Evolutionary conservation across 805 yeast species (phyloP), one percentile per base, ranked within the genome.

Genomic region (Scheffersomyces lignosus): DNA sequence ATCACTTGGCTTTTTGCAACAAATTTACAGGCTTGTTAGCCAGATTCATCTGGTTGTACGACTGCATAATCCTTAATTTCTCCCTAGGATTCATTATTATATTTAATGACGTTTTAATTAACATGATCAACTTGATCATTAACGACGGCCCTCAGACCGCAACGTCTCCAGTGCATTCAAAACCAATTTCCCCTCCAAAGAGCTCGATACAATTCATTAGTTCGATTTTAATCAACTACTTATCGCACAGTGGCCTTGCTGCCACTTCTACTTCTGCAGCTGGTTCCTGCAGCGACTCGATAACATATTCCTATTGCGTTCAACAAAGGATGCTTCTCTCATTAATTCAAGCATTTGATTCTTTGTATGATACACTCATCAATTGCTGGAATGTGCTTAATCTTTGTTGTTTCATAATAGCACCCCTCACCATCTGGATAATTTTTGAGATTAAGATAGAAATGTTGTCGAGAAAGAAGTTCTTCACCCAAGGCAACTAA

Each of bases 381-480:
- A 47, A 44, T 30, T 47, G 56, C 32, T 43, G 51, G 43, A 33
- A 44, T 9, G 53, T 52, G 2, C 40, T 52, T 14, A 49, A 44
- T 27, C 33, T 45, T n/a, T 41, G 45, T 7, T 44, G 52, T 30
- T 49, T 55, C 29, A 43, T 47, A 2, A 4, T 56, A 3, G 31
- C 54, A 8, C 64, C 64, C 4, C 28, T 52, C 8, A 25, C 51
- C 24, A 37, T 49, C 4, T 58, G 62, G 62, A 27, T 49, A 12
- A 16, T 48, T 9, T 26, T 55, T 8, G 58, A 47, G 35, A 31
- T 45, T 20, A 49, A 41, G 28, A 5, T 50, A 3, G 26, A 27
- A 14, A 18, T 23, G 25, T 30, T 7, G 27, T 26, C 24, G 10
- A 20, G 24, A 20, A 7, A 20, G 9, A 20, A n/a, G 13, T 13